Base-by-base conservation (phyloP, 177 flowering plant species). In the Vitis hybrid region DNA sequence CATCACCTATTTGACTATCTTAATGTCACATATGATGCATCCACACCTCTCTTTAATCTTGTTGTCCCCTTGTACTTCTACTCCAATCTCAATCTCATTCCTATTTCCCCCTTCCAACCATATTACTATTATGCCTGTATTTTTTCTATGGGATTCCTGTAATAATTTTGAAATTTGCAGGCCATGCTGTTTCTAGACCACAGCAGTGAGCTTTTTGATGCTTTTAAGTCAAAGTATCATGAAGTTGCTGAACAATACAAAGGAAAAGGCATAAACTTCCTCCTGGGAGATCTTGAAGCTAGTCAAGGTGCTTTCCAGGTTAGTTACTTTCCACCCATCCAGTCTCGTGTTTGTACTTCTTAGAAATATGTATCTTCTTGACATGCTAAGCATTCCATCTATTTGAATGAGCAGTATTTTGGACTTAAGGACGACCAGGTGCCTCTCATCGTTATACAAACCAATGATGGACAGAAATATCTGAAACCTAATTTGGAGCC, bases 401-500 rank as follows among this genome's bases (percentile, higher is more conserved):
- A 11, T 1, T 65, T 70, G 50, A 39, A 59, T 67, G 23, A 66
- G 68, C 81, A 92, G 97, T 88, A 84, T 70, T 92, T 88, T 77
- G 94, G 93, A 49, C 74, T 92, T 19, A 77, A 80, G 51, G 81
- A 64, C 21, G 85, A 80, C 23, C 91, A 93, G 70, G 88, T 80
- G 7, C 99, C 99, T 59, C 83, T 92, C 34, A 77, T 93, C 62
- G 57, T 93, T 60, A 70, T 96, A 17, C 95, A 92, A 74, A 76
- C 67, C 7, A 75, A 34, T 69, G 87, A 87, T 69, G 89, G 83
- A 17, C 39, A 81, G 75, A 93, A 96, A 62, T 96, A 75, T 66
- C 78, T 93, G 55, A 89, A 88, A 56, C 23, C 82, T 39, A 85
- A 91, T 56, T 34, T 91, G 78, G 82, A 87, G 71, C 80, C 91